Base-by-base conservation (phyloP, 2,329 filamentous ascomycete species). In the Didymella pinodella region DNA sequence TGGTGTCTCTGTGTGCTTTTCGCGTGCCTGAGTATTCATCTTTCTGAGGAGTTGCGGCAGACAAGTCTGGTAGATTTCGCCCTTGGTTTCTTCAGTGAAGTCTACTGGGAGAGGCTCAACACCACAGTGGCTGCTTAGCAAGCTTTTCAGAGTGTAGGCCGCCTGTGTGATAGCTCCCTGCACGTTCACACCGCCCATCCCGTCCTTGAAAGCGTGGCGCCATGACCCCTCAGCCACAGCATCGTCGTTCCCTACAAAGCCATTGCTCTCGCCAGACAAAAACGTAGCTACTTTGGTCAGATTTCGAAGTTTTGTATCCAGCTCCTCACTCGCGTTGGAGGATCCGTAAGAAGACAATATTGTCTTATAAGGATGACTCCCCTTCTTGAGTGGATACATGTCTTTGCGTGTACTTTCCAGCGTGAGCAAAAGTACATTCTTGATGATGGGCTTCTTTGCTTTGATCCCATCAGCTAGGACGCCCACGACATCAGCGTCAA, bases 321-420 rank as follows among this genome's bases (percentile, higher is more conserved):
- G 54, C 22, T 64, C 54, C 12, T 28, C 53, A 6, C 47, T 59
- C 11, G 40, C 51, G 11, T 64, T 61, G 3, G 48, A 1, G 12
- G 58, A 61, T 32, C 28, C 8, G 18, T 64, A 65, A 2, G 63
- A 56, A 0, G 58, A 58, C 6, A 62, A 28, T 18, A 65, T 50
- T 2, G 59, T 64, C 8, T 61, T 50, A 38, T 65, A 64, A 18
- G 54, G 51, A 49, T 64, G 63, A 31, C 63, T 59, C 25, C 50
- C 34, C 14, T 64, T 64, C 12, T 56, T 65, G 12, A 65, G 29
- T 2, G 63, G 63, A 26, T 62, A 65, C 45, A 65, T 57, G 16
- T 65, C 63, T 40, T 65, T 65, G 7, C 63, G 58, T 7, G 63
- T 65, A 34, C 63, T 65, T 29, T 65, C 63, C 7, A 65, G 57